These are phyloP conservation scores for Aegilops bicornis DNA, from an alignment of 176 grass and related monocot species.

Conservation along the genomic window DNA sequence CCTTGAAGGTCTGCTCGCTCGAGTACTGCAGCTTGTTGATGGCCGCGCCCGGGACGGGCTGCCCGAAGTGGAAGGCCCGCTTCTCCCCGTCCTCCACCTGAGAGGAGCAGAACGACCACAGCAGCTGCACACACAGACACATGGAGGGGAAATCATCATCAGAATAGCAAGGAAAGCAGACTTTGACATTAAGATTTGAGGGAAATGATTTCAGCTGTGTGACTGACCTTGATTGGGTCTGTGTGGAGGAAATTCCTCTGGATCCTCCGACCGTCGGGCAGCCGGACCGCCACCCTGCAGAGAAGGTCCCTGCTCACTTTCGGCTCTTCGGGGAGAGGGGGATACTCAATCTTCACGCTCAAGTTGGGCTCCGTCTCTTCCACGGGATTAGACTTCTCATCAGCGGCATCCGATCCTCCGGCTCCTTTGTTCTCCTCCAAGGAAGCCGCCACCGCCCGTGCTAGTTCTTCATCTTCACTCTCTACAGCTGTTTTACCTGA, in stretches of 20 bases:
- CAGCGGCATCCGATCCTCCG: neutral
- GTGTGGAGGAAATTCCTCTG: conserved; percentile 75
- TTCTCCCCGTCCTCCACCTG: conserved; percentile 56
- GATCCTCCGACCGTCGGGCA: conserved; percentile 70
- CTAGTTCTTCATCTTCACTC: conserved; percentile 68
- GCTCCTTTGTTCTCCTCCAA: conserved; percentile 50
- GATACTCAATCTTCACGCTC: conserved; percentile 54
- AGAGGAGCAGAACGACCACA: conserved; percentile 82
- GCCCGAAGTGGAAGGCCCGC: conserved; percentile 68
- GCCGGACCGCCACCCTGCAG: conserved; percentile 75
- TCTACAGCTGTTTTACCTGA: conserved; percentile 49
- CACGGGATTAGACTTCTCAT: conserved; percentile 32
- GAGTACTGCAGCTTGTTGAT: conserved; percentile 58
- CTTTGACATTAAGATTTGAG: neutral
- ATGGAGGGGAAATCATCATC: neutral
- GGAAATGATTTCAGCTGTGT: neutral
- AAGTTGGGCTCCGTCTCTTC: conserved; percentile 39
- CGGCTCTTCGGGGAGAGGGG: conserved; percentile 79
- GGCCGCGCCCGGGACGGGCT: conserved; percentile 58
- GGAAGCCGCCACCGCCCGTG: conserved; percentile 59
- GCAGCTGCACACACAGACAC: conserved; percentile 34
- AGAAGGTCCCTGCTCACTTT: conserved; percentile 68
- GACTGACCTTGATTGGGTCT: conserved; percentile 84
- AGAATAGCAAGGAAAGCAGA: neutral
- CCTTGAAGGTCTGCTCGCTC: conserved; percentile 66